These are phyloP conservation scores for Ustilago esculenta DNA, from an alignment of 1,284 basidiomycete genomes.

Conservation along the genomic window DNA sequence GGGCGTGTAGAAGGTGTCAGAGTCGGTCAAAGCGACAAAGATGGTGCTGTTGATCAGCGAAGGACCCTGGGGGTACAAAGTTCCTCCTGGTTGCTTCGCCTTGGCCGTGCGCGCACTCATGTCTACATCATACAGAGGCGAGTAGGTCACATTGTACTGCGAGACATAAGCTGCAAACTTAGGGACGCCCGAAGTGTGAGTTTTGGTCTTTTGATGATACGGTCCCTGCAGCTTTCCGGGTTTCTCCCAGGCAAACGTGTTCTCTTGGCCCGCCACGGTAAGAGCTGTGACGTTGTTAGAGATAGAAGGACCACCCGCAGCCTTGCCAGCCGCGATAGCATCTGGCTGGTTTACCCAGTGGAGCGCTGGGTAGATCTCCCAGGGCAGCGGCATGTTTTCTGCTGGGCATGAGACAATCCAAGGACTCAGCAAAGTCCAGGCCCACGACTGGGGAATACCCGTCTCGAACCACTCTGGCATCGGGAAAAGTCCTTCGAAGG, in stretches of 20 bases:
- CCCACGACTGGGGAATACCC: constrained; percentile 52
- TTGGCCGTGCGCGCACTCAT: constrained; percentile 41
- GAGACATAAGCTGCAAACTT: constrained; percentile 53
- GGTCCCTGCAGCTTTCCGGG: constrained; percentile 50
- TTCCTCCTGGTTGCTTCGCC: constrained; percentile 48
- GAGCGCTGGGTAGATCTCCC: constrained; percentile 56
- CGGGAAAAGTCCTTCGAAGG: constrained; percentile 48
- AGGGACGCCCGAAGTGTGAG: constrained; percentile 37
- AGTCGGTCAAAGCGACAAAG: constrained; percentile 50
- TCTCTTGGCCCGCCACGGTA: constrained; percentile 38
- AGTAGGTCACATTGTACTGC: constrained; percentile 56
- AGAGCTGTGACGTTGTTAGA: constrained; percentile 54
- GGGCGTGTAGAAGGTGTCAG: constrained; percentile 39
- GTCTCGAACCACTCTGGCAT: constrained; percentile 57
- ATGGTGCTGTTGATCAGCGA: constrained; percentile 49
- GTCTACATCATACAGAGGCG: constrained; percentile 48
- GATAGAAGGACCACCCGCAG: constrained; percentile 48
- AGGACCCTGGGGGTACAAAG: constrained; percentile 25
- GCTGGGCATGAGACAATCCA: constrained; percentile 49
- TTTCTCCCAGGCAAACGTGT: constrained; percentile 42
- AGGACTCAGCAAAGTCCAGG: constrained; percentile 54
- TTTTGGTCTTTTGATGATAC: constrained; percentile 50
- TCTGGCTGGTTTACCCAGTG: constrained; percentile 49
- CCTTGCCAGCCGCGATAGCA: constrained; percentile 36
- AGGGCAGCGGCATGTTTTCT: constrained; percentile 47